Evolutionary conservation across 345 rosid species (phyloP), one percentile per base, ranked within the genome.

Genomic region (Litchi chinensis): DNA sequence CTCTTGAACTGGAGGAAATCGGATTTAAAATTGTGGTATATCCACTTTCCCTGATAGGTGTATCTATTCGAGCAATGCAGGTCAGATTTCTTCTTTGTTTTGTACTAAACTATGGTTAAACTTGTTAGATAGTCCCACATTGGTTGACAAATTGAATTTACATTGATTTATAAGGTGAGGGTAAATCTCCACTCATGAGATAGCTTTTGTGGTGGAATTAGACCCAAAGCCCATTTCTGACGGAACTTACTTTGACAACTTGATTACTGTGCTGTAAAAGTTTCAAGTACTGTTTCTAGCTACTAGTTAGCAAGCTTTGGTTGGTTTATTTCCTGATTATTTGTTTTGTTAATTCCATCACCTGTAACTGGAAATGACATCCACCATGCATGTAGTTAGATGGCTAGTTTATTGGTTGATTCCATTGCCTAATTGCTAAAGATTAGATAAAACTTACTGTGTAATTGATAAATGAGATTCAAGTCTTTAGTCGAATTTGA

Each of bases 11-110:
- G 64, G 97, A 93, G 80, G 95, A 89, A 81, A 68, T 95, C 60
- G 98, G 98, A 76, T 95, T 85, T 83, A 93, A 95, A 84, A 87
- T 95, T 73, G 97, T 91, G 19, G 88, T 76, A 10, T 95, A 95
- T 82, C 98, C 97, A 4, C 88, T 90, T 78, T 92, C 95, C 81
- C 85, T 93, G 84, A 87, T 95, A 43, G 98, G 97, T 40, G 98
- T 91, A 64, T 91, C 98, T 48, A 91, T 95, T 52, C 93, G 65
- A 85, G 98, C 98, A 77, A 95, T 93, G 98, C 97, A 95, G 97
- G 98, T 95, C 13, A 77, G 12, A 39, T 50, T 37, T 56, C 70
- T 77, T 78, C 22, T 22, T 62, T 37, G 73, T 68, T 59, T 56
- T 40, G 40, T 73, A 50, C 19, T 3, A 52, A 52, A 4, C 5